These are phyloP conservation scores for Auriscalpium orientale DNA, from an alignment of 768 basidiomycete genomes.

Conservation along the genomic window DNA sequence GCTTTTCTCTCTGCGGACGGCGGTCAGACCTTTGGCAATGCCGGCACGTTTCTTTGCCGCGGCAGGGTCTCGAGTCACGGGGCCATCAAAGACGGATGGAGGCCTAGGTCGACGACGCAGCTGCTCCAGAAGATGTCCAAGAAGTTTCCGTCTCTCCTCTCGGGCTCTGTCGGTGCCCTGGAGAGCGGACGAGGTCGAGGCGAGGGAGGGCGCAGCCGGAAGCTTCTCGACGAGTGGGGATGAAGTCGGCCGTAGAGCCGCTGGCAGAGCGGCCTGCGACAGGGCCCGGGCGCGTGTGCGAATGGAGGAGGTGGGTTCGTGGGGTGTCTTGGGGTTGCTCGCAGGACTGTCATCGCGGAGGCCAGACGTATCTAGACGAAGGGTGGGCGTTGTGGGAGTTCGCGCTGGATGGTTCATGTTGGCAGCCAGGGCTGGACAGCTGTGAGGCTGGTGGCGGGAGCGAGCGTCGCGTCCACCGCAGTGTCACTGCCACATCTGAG, in stretches of 20 bases:
- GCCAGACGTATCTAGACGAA: conserved; percentile 12
- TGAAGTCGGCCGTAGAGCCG: conserved; percentile 23
- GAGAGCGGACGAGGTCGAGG: conserved; percentile 13
- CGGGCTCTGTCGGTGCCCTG: conserved; percentile 33
- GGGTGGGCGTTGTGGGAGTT: conserved; percentile 1
- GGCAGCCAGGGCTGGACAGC: too few species aligned
- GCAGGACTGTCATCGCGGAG: background rate
- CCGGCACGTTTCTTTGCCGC: conserved; percentile 29
- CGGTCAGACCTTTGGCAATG: conserved; percentile 20
- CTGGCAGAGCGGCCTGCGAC: conserved; percentile 17
- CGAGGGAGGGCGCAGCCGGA: conserved; percentile 16
- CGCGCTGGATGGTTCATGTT: background rate
- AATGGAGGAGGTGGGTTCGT: conserved; percentile 3
- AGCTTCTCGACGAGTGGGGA: conserved; percentile 18
- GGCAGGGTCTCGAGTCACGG: conserved; percentile 12
- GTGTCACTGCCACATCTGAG: too few species aligned
- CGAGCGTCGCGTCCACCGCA: too few species aligned
- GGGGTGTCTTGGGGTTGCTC: background rate
- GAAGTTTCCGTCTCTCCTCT: conserved; percentile 62
- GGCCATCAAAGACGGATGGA: conserved; percentile 39
- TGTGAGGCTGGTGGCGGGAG: too few species aligned
- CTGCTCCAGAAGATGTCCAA: conserved; percentile 56
- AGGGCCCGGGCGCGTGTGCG: conserved; percentile 18
- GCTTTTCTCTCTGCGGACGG: background rate
- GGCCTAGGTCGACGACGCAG: conserved; percentile 51